A percentile compares a stretch with the other conserved stretches of the same genome.
Evolutionary conservation across 495 filamentous ascomycete genomes (phyloP).

Genomic region (Penicillium diatomitis): DNA sequence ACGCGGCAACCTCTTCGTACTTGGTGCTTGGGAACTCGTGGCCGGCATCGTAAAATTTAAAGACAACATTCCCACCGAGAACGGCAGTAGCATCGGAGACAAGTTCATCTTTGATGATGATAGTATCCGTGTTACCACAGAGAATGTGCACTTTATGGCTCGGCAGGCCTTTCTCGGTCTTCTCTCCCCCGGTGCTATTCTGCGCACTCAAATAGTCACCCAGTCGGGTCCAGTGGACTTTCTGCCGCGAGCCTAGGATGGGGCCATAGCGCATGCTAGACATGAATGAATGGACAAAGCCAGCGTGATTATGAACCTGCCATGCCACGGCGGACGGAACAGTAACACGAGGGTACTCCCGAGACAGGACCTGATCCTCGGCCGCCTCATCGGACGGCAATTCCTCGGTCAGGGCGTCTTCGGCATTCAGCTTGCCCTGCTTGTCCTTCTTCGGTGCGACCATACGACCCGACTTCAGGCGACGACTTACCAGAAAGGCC

Average conservation of each 20-base stretch:
- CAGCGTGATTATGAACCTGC: slow-evolving; percentile 47
- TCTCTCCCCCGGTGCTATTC: slow-evolving; percentile 17
- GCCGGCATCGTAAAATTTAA: slow-evolving; percentile 42
- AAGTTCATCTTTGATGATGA: slow-evolving; percentile 50
- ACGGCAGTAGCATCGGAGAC: slow-evolving; percentile 41
- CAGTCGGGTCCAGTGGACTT: slow-evolving; percentile 48
- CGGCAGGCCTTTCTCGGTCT: slow-evolving; percentile 22
- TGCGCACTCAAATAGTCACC: slow-evolving; percentile 39
- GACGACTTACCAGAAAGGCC: slow-evolving; percentile 39
- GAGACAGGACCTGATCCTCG: slow-evolving; percentile 35
- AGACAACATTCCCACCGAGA: slow-evolving; percentile 39
- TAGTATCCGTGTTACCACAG: slow-evolving; percentile 42
- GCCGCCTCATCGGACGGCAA: slow-evolving; percentile 24
- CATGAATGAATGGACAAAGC: slow-evolving; percentile 49
- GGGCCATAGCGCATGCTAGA: slow-evolving; percentile 50
- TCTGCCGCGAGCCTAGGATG: slow-evolving; percentile 37
- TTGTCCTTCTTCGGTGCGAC: slow-evolving; percentile 21
- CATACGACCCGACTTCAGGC: slow-evolving; percentile 42
- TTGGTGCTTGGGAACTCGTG: slow-evolving; percentile 51
- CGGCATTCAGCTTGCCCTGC: slow-evolving; percentile 22
- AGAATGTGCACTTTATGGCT: slow-evolving; percentile 45
- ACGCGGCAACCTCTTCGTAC: slow-evolving; percentile 39
- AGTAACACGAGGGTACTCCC: slow-evolving; percentile 35
- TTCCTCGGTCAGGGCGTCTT: slow-evolving; percentile 31
- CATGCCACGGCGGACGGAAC: slow-evolving; percentile 40